Base-by-base conservation (phyloP, 2,329 filamentous ascomycete species). In the Laburnicola sp. region DNA sequence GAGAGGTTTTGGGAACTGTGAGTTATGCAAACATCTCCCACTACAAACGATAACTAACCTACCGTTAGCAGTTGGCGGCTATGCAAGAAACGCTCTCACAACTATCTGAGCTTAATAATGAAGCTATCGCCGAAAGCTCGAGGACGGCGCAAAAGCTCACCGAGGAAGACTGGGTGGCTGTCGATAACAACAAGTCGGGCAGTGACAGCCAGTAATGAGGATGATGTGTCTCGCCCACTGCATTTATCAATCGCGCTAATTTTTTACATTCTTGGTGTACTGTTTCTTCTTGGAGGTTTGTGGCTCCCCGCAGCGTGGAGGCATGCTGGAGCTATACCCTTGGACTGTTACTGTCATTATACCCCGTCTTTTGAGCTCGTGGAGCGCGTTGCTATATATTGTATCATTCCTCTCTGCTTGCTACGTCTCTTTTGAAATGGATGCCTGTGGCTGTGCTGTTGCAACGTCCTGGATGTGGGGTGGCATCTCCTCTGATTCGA, bases 61-160 rank as follows among this genome's bases (percentile, higher is more conserved):
- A 54, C 56, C 54, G 60, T 51, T 64, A 71, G 68, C 70, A 73
- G 70, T 66, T 73, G 55, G 70, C 70, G 48, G 67, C 66, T 39
- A 73, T 73, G 70, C 66, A 71, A 51, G 64, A 68, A 53, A 68
- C 70, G 4, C 48, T 73, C 2, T 63, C 59, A 5, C 70, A 73
- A 49, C 65, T 73, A 5, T 62, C 53, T 26, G 68, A 71, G 23
- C 57, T 73, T 4, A 73, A 73, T 42, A 64, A 72, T 25, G 69
- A 70, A 6, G 63, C 61, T 1, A 67, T 73, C 43, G 56, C 54
- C 2, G 70, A 73, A 46, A 70, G 66, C 51, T 66, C 68, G 11
- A 53, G 64, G 28, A 69, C 69, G 0, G 69, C 68, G 2, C 57
- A 64, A 32, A 62, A 56, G 40, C 64, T 73, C 6, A 64, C 56